Evolutionary conservation across 148 eudicot genomes (phyloP).

Genomic region (Vaccinium vitisidaea): DNA sequence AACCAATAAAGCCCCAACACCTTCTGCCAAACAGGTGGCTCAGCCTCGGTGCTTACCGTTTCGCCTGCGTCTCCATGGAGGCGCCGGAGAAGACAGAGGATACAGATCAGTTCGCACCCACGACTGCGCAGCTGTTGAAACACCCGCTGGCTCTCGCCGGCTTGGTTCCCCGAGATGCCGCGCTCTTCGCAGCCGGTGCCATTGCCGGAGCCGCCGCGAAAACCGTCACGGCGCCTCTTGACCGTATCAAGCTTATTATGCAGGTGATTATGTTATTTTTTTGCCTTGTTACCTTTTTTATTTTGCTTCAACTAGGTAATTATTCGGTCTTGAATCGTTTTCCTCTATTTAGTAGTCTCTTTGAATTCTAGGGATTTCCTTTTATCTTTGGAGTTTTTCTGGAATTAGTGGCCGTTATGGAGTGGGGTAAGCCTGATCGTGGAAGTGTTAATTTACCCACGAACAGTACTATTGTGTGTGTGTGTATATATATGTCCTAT

Average conservation of each 20-base stretch:
- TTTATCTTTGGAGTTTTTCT: background rate
- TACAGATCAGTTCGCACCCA: slow-evolving; percentile 42
- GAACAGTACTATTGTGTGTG: too few relatives aligned
- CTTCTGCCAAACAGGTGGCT: slow-evolving; percentile 25
- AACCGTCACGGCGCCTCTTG: slow-evolving; percentile 84
- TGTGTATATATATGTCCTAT: too few relatives aligned
- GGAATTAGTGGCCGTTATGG: background rate
- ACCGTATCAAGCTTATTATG: slow-evolving; percentile 91
- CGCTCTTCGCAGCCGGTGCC: slow-evolving; percentile 83
- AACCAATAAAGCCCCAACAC: slow-evolving; percentile 15
- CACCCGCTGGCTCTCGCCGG: slow-evolving; percentile 66
- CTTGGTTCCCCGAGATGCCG: slow-evolving; percentile 59
- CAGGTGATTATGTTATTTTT: slow-evolving; percentile 43
- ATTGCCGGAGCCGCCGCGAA: slow-evolving; percentile 86
- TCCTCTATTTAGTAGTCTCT: background rate
- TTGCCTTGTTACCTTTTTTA: background rate
- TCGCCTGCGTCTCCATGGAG: slow-evolving; percentile 46
- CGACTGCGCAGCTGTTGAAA: slow-evolving; percentile 53
- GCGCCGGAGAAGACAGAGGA: slow-evolving; percentile 28
- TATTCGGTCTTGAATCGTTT: background rate
- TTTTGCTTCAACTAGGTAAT: background rate
- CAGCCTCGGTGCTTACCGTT: slow-evolving; percentile 17
- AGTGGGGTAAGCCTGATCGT: background rate
- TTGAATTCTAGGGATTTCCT: background rate
- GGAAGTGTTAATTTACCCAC: background rate